A percentile compares a stretch with the other conserved stretches of the same genome.
Evolutionary conservation across 306 rosid species (phyloP).

Genomic region (Prunus padus): DNA sequence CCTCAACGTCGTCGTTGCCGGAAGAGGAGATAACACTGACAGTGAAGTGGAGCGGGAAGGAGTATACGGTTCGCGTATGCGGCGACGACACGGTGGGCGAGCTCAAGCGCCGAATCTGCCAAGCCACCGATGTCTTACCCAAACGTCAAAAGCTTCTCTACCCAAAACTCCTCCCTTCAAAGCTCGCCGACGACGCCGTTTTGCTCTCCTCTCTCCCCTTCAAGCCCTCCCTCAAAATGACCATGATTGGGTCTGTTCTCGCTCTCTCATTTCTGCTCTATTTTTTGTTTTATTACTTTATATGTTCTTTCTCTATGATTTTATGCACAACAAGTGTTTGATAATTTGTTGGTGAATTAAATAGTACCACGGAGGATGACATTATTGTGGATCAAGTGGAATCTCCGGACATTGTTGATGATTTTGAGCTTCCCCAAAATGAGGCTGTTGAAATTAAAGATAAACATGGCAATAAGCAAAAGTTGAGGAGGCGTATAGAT

Average conservation of each 20-base stretch:
- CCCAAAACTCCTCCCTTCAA: conserved; percentile 70
- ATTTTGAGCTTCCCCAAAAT: conserved; percentile 75
- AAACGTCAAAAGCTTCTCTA: conserved; percentile 88
- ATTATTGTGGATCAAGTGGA: conserved; percentile 71
- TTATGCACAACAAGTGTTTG: conserved; percentile 3
- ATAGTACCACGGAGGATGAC: conserved; percentile 85
- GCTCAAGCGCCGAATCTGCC: conserved; percentile 92
- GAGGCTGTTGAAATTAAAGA: conserved; percentile 79
- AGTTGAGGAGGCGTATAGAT: conserved; percentile 59
- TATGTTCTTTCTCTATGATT: neutral
- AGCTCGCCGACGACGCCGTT: conserved; percentile 75
- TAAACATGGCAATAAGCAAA: conserved; percentile 64
- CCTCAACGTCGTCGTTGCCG: conserved; percentile 33
- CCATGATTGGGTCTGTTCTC: conserved; percentile 73
- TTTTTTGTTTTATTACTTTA: neutral
- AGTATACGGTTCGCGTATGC: conserved; percentile 80
- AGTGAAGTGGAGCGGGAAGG: conserved; percentile 91
- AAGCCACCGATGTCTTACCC: conserved; percentile 77
- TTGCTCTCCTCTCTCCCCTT: conserved; percentile 76
- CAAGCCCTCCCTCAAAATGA: conserved; percentile 73
- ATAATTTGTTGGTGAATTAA: conserved; percentile 4
- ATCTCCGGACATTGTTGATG: conserved; percentile 76
- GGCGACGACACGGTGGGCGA: conserved; percentile 82
- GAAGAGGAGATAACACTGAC: conserved; percentile 69
- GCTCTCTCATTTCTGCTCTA: neutral